Percentiles rank a stretch among this genome's conserved stretches.
phyloP scores from a whole-genome alignment of 139 green algal species.

The Zygnema cylindricum region DNA sequence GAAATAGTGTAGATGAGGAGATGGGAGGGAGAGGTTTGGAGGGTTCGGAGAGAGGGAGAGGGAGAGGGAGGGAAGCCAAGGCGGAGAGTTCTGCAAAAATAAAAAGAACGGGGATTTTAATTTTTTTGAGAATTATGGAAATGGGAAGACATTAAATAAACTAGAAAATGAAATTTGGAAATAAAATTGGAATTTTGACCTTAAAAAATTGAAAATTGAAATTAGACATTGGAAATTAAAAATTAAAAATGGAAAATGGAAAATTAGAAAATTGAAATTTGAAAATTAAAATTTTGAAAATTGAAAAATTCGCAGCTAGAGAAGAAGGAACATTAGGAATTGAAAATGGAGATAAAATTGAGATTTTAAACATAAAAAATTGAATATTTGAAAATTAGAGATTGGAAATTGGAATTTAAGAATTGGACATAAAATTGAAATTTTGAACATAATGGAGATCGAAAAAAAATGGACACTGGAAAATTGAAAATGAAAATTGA shows the following conservation, averaged over 20 bases:
- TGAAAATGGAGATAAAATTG: not conserved
- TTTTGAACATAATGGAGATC: too few relatives aligned
- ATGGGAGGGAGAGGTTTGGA: not conserved
- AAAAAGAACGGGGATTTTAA: too few relatives aligned
- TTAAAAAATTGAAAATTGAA: slow-evolving; percentile 8
- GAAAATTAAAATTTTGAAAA: slow-evolving; percentile 4
- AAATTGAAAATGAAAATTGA: too few relatives aligned
- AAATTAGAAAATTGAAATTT: slow-evolving; percentile 2
- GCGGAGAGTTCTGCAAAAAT: too few relatives aligned
- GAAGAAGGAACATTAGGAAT: not conserved
- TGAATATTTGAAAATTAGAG: too few relatives aligned
- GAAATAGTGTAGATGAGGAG: not conserved
- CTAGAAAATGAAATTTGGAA: too few relatives aligned
- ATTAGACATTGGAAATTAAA: too few relatives aligned
- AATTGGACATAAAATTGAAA: too few relatives aligned
- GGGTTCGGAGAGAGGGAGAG: not conserved
- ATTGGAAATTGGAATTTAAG: too few relatives aligned
- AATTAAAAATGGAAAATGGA: not conserved
- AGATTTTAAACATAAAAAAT: too few relatives aligned
- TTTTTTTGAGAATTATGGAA: not conserved
- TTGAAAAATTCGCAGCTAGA: not conserved
- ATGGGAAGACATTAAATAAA: slow-evolving; percentile 16
- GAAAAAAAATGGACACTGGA: too few relatives aligned
- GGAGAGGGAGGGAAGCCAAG: slow-evolving; percentile 19
- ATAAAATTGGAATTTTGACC: not conserved